Evolutionary conservation across 495 filamentous ascomycete species (phyloP), one percentile per base, ranked within the genome.

Genomic region (Podospora pseudocomata): DNA sequence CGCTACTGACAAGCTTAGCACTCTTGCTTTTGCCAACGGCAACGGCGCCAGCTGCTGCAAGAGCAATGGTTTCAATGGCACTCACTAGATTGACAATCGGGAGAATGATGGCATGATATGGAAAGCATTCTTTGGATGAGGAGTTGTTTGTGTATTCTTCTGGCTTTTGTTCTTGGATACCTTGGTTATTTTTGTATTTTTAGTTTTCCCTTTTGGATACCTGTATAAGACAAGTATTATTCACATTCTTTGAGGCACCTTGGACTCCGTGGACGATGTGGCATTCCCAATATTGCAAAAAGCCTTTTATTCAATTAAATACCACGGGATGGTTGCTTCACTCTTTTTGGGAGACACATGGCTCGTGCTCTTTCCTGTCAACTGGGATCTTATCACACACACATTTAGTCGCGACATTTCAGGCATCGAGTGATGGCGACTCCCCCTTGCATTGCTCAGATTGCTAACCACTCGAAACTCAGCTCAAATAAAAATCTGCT

Each of bases 1-100:
- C 73, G 80, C 76, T 9, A 69, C 80, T 66, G 83, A 85, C 67
- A 75, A 72, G 74, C 67, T 83, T 72, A 83, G 80, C 61, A 79
- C 71, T 69, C 70, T 85, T 63, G 84, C 81, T 0, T 81, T 84
- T 63, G 71, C 27, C n/a, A 44, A 44, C n/a, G 61, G 30, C 34
- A 63, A 63, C 61, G 61, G 61, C 9, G 32, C 11, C 61, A 34
- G 34, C 61, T 63, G 61, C 59, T 61, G 23, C 23, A 32, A 32
- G 20, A 61, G 16, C 28, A 61, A 61, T 32, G 59, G 59, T 32
- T 6, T n/a, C 27, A 28, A 32, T 28, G 59, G 28, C 6, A 6
- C 23, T 20, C 23, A 58, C n/a, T 20, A 58, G 23, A 26, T 5
- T 27, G 56, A 4, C n/a, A 20, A 15, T 20, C 1, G 23, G 20